Conservation (phyloP, 1,284 basidiomycete genomes). For the Malassezia furfur region DNA sequence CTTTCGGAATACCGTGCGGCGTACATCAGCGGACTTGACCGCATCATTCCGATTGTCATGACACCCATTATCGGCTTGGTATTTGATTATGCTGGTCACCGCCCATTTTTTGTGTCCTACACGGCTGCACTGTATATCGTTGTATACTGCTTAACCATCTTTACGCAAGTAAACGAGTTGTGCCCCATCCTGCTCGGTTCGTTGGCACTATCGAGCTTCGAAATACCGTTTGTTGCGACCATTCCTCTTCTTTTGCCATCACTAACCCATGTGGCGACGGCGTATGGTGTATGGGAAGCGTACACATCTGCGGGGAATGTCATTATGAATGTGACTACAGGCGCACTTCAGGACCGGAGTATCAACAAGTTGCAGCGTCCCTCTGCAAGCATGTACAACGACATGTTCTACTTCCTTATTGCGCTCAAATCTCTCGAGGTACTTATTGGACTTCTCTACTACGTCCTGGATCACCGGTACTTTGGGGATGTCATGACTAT, state of each 20-base stretch:
- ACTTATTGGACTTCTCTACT: constrained; percentile 47
- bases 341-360: constrained; percentile 50
- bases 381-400: neutral
- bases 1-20: constrained; percentile 49
- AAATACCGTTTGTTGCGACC: constrained; percentile 49
- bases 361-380: neutral
- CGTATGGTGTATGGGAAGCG: constrained; percentile 50
- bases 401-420: constrained; percentile 43
- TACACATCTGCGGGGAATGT: constrained; percentile 43
- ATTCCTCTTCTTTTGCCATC: constrained; percentile 50
- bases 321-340: constrained; percentile 49
- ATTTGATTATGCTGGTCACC: constrained; percentile 24
- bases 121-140: neutral
- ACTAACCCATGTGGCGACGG: constrained; percentile 27
- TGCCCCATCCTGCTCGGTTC: constrained; percentile 48
- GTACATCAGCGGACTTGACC: constrained; percentile 49
- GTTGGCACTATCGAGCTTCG: constrained; percentile 48
- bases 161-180: constrained; percentile 47
- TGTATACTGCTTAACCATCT: constrained; percentile 46
- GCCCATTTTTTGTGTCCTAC: constrained; percentile 34
- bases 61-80: constrained; percentile 48
- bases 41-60: constrained; percentile 51
- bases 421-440: constrained; percentile 50
- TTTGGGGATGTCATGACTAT: constrained; percentile 45
- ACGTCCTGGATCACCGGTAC: constrained; percentile 35